Base-by-base conservation (phyloP, 108 stramenopile genomes). In the Schizochytrium sp. region DNA sequence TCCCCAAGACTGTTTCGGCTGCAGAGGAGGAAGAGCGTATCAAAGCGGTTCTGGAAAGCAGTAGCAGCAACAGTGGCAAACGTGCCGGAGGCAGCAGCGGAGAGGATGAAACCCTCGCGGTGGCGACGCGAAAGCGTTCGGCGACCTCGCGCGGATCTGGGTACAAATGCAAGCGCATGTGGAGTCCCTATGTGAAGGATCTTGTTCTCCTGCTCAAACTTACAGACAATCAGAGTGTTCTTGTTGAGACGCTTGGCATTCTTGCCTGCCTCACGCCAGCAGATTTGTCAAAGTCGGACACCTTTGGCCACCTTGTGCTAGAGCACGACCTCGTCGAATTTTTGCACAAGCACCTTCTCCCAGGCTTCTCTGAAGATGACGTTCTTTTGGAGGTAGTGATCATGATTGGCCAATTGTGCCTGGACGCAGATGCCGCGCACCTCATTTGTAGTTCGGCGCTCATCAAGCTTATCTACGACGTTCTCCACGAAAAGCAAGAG, bases 331-430 rank as follows among this genome's bases (percentile, higher is more conserved):
- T 95, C 63, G 45, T 60, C 0, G 72, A 60, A 4, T 89, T 94
- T 71, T n/a, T 95, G n/a, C 41, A 91, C n/a, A 92, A 92, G 90
- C 87, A 92, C 5, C 90, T 94, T 43, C 72, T 93, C 5, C 94
- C 95, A 5, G 94, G 94, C 43, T 92, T 94, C 92, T 69, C 93
- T 8, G 90, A 94, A 60, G 88, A 92, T 45, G 95, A 95, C 72
- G 72, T 95, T 5, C 58, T 93, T 3, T 69, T 95, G 12, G 95
- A 94, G 89, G 57, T 28, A 0, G 16, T 88, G 4, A 18, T 69
- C n/a, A 19, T 91, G 10, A 28, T 88, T 0, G 76, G 87, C 23
- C 89, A 90, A 48, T 34, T 90, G 16, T 90, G 87, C 51, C 41
- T 60, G n/a, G 87, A 87, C 18, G 89, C 51, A 60, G 45, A 60